These are phyloP conservation scores for Magnolia changhungtana DNA, from an alignment of 164 flowering plant genomes.

Conservation along the genomic window DNA sequence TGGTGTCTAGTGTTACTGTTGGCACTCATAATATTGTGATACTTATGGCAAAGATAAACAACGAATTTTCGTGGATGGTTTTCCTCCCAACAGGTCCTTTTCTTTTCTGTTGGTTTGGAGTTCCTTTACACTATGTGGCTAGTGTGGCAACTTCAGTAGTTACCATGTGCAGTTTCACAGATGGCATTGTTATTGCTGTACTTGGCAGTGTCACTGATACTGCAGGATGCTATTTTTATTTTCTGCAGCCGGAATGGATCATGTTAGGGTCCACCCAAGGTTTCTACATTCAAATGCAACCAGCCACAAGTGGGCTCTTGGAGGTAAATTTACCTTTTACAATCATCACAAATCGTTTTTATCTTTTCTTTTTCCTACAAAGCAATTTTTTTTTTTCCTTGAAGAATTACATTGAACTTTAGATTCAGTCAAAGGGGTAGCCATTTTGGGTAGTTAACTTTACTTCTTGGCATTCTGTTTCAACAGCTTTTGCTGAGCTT, in stretches of 20 bases:
- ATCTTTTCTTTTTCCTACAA: not conserved
- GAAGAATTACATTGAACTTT: not conserved
- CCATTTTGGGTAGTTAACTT: not conserved
- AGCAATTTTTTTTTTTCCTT: not conserved
- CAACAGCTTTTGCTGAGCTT: conserved; percentile 93
- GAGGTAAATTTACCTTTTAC: conserved; percentile 48
- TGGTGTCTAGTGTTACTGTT: no score
- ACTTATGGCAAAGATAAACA: not conserved
- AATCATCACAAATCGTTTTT: not conserved
- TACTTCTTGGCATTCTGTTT: not conserved
- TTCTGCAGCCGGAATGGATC: conserved; percentile 81
- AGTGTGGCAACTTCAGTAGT: not conserved
- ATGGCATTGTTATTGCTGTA: not conserved
- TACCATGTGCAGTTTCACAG: not conserved
- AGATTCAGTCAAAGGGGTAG: no score
- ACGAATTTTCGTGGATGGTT: not conserved
- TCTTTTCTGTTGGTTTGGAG: conserved; percentile 1
- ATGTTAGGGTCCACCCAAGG: conserved; percentile 92
- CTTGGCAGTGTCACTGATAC: not conserved
- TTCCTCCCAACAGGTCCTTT: not conserved
- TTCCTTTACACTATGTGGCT: not conserved
- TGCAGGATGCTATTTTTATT: conserved; percentile 2
- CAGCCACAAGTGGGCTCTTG: conserved; percentile 99
- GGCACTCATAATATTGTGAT: not conserved
- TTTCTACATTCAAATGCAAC: conserved; percentile 98